phyloP scores from a whole-genome alignment of 805 yeast genomes.

The Suhomyces kilbournensis region DNA sequence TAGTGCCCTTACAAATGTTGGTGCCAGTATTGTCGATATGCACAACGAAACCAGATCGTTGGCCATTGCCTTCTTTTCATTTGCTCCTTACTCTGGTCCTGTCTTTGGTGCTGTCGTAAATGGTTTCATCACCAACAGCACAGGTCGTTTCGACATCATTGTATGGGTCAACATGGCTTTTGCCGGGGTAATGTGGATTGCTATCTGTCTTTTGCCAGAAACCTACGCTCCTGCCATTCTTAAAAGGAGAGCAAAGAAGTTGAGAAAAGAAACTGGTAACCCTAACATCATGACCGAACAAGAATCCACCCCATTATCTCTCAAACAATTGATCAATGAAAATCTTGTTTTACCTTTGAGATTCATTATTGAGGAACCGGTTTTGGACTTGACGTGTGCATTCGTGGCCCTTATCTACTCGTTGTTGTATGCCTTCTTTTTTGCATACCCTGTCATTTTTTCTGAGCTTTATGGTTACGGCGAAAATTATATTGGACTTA shows the following conservation, averaged over 20 bases:
- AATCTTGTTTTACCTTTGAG: constrained; percentile 79
- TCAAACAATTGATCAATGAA: constrained; percentile 65
- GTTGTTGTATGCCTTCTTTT: constrained; percentile 88
- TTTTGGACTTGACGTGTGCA: constrained; percentile 75
- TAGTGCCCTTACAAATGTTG: constrained; percentile 81
- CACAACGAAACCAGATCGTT: constrained; percentile 79
- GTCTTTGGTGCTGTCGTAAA: constrained; percentile 85
- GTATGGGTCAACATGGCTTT: constrained; percentile 93
- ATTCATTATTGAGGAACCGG: constrained; percentile 79
- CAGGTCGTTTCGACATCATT: constrained; percentile 66
- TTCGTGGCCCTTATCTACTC: constrained; percentile 89
- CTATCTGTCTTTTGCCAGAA: constrained; percentile 71
- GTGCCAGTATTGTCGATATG: constrained; percentile 89
- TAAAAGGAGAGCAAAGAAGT: constrained; percentile 57
- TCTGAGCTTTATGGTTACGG: constrained; percentile 70
- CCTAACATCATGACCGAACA: constrained; percentile 86
- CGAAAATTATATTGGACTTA: constrained; percentile 77
- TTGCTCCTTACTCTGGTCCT: constrained; percentile 92
- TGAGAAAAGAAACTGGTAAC: constrained; percentile 80
- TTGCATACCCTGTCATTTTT: constrained; percentile 91
- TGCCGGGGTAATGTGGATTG: constrained; percentile 79
- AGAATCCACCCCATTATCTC: constrained; percentile 74
- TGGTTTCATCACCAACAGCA: constrained; percentile 75
- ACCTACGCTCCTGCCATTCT: constrained; percentile 84
- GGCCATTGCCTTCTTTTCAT: constrained; percentile 88